Percentiles rank a stretch among this genome's conserved stretches.
Conservation (phyloP, 140 eudicot genomes). For the Bidens hawaiensis region DNA sequence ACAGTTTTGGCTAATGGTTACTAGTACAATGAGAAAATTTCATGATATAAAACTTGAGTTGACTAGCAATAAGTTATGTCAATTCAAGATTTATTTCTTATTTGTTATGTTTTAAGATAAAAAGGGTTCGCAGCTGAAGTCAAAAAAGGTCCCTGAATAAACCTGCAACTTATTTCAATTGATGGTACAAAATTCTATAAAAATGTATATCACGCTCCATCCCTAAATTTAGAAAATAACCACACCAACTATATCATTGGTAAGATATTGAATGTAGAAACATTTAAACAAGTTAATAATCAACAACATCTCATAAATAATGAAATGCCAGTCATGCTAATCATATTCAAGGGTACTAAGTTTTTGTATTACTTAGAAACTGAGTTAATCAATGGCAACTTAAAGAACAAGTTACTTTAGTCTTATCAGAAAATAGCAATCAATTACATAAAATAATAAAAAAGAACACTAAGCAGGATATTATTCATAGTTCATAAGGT, state of each 20-base stretch:
- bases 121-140: neutral
- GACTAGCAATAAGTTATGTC: neutral
- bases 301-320: neutral
- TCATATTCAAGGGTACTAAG: constrained; percentile 1
- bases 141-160: neutral
- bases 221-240: too few relatives aligned
- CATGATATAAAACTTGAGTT: neutral
- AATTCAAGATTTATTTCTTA: too few relatives aligned
- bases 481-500: neutral
- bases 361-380: neutral
- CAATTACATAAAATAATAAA: neutral
- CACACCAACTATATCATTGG: neutral
- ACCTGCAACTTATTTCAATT: too few relatives aligned
- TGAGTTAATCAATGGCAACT: neutral
- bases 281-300: neutral
- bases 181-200: too few relatives aligned
- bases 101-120: neutral
- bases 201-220: too few relatives aligned
- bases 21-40: neutral
- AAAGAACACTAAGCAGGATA: neutral
- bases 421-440: neutral
- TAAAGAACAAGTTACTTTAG: neutral
- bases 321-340: neutral
- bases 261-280: neutral
- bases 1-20: neutral